Percentiles rank a stretch among this genome's conserved stretches.
Evolutionary conservation across 2,329 filamentous ascomycete species (phyloP).

Genomic region (Pseudopyricularia cyperi): DNA sequence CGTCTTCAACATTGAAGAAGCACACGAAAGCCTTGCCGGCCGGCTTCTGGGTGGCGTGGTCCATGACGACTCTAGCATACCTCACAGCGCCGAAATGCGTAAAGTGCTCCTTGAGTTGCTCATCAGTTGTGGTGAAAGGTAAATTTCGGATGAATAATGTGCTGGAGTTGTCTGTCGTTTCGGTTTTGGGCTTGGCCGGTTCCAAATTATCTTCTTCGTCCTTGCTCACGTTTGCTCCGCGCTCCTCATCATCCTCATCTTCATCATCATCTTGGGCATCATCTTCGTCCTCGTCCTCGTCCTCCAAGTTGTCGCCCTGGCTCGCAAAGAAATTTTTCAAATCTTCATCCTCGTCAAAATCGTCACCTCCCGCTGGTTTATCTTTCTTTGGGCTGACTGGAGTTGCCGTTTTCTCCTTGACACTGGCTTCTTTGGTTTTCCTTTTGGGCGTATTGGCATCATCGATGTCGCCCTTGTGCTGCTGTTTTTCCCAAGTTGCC

Average conservation of each 20-base stretch:
- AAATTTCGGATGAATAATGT: slow-evolving; percentile 91
- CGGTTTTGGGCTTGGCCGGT: slow-evolving; percentile 16
- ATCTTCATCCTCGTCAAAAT: slow-evolving; percentile 19
- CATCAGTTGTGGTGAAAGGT: slow-evolving; percentile 77
- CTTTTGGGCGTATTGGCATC: slow-evolving; percentile 18
- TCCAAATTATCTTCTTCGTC: slow-evolving; percentile 12
- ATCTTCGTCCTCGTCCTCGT: slow-evolving; percentile 35
- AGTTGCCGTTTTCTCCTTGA: slow-evolving; percentile 15
- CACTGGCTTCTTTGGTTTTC: slow-evolving; percentile 25
- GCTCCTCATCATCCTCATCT: slow-evolving; percentile 23
- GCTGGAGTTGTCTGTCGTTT: slow-evolving; percentile 48
- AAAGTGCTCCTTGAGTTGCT: slow-evolving; percentile 75
- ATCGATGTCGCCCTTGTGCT: slow-evolving; percentile 23
- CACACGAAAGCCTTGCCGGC: slow-evolving; percentile 92
- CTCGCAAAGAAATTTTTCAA: slow-evolving; percentile 45
- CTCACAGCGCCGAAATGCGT: slow-evolving; percentile 74
- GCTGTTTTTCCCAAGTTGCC: slow-evolving; percentile 62
- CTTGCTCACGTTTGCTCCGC: slow-evolving; percentile 22
- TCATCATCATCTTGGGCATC: slow-evolving; percentile 29
- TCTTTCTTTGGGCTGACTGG: slow-evolving; percentile 10
- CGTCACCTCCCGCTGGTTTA: slow-evolving; percentile 18
- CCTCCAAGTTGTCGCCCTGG: slow-evolving; percentile 42
- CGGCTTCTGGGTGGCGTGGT: slow-evolving; percentile 71
- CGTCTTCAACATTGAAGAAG: slow-evolving; percentile 69
- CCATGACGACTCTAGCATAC: slow-evolving; percentile 85